phyloP scores from a whole-genome alignment of 2,329 filamentous ascomycete species.

The Aspergillus ruber region DNA sequence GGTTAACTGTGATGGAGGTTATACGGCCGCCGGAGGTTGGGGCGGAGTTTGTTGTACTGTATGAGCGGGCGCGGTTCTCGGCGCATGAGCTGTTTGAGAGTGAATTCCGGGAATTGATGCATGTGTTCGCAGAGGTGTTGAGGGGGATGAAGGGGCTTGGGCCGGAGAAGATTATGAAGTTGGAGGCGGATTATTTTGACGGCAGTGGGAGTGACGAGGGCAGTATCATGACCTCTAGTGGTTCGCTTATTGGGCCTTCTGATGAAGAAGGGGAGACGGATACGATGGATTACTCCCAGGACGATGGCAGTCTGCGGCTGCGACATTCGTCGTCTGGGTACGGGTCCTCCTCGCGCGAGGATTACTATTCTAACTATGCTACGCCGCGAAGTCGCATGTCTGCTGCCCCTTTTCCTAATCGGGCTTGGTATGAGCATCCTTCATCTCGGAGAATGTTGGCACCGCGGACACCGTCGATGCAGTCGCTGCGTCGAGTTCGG shows the following conservation, averaged over 20 bases:
- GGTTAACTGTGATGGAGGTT: conserved; percentile 63
- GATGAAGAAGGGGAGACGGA: conserved; percentile 36
- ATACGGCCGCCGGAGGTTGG: conserved; percentile 47
- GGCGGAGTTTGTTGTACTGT: conserved; percentile 62
- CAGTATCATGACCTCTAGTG: conserved; percentile 19
- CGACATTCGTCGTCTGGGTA: neutral
- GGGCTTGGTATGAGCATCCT: neutral
- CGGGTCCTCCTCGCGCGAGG: conserved; percentile 23
- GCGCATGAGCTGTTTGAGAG: conserved; percentile 59
- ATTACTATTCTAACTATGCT: conserved; percentile 20
- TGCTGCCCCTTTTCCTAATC: conserved; percentile 9
- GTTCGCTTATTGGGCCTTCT: conserved; percentile 32
- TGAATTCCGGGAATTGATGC: conserved; percentile 74
- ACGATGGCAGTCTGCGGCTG: neutral
- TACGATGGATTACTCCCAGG: conserved; percentile 20
- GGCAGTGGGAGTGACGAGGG: conserved; percentile 19
- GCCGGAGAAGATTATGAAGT: conserved; percentile 40
- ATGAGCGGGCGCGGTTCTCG: conserved; percentile 83
- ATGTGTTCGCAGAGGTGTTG: conserved; percentile 73
- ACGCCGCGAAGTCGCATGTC: conserved; percentile 18
- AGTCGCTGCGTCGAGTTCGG: conserved; percentile 26
- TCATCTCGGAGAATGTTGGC: conserved; percentile 3
- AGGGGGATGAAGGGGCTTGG: conserved; percentile 65
- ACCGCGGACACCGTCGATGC: conserved; percentile 29
- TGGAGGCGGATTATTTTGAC: conserved; percentile 51